These are phyloP conservation scores for Plasmodium sp. DNA, from an alignment of 169 alveolate genomes.

Conservation along the genomic window DNA sequence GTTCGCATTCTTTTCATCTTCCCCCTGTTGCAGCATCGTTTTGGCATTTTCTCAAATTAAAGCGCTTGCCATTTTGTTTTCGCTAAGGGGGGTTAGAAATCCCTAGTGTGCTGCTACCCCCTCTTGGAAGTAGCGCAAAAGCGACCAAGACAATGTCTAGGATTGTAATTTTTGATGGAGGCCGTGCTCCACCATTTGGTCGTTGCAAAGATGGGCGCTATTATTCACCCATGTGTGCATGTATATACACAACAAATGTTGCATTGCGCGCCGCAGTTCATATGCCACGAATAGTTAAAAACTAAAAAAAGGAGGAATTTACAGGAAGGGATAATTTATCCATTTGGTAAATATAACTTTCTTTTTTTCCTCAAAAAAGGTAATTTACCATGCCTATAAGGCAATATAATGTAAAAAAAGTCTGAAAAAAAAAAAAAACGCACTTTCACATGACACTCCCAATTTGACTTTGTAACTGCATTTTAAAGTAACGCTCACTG, in stretches of 20 bases:
- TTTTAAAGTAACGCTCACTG: conserved; percentile 14
- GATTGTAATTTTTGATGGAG: neutral
- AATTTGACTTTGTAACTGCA: neutral
- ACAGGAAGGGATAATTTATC: neutral
- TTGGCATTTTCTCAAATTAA: neutral
- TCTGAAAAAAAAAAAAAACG: neutral
- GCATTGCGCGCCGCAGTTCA: neutral
- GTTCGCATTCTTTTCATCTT: neutral
- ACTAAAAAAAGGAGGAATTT: neutral
- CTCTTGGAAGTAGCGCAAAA: neutral
- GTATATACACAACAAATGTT: conserved; percentile 2
- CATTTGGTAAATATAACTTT: neutral
- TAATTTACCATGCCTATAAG: neutral
- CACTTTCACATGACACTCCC: neutral
- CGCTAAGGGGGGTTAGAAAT: neutral
- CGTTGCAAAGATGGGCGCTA: neutral
- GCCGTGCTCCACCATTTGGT: neutral
- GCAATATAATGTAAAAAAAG: neutral
- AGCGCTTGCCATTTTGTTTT: neutral
- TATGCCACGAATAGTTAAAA: neutral
- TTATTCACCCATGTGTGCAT: neutral
- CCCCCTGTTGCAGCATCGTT: neutral
- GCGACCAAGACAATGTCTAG: neutral
- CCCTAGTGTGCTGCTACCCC: neutral
- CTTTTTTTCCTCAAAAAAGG: neutral